A percentile compares a stretch with the other conserved stretches of the same genome.
Conservation (phyloP, 768 basidiomycete genomes). For the Zangia roseola region DNA sequence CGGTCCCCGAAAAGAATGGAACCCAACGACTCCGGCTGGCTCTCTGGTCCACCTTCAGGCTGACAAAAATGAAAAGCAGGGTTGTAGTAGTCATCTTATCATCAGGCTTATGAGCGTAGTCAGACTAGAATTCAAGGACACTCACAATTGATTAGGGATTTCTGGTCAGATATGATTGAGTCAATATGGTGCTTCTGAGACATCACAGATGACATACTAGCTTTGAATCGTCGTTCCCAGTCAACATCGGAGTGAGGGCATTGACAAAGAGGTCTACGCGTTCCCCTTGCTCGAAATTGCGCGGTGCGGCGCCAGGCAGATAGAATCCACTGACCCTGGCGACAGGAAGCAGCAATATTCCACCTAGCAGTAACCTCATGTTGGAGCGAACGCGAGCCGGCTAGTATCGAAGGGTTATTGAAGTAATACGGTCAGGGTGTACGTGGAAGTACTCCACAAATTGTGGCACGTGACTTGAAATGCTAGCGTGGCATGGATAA, state of each 20-base stretch:
- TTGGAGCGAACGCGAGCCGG: conserved; percentile 1
- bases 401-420: background rate
- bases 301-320: conserved; percentile 87
- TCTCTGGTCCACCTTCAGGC: conserved; percentile 69
- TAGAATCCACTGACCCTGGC: conserved; percentile 67
- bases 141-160: conserved; percentile 87
- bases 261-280: conserved; percentile 81
- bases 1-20: conserved; percentile 97
- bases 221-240: conserved; percentile 65
- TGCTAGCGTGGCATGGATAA: no score
- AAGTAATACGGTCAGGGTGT: background rate
- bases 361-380: conserved; percentile 26
- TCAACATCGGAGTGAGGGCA: conserved; percentile 82
- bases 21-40: conserved; percentile 83
- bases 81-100: conserved; percentile 89
- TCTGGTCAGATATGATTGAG: conserved; percentile 42
- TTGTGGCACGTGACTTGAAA: conserved; percentile 18
- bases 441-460: no score
- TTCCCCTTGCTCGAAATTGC: conserved; percentile 74
- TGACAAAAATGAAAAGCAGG: conserved; percentile 82
- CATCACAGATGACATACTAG: conserved; percentile 48
- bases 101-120: conserved; percentile 4
- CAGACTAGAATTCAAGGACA: background rate
- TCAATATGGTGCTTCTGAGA: conserved; percentile 6
- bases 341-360: conserved; percentile 18